Conservation (phyloP, 1,284 basidiomycete species). For the Rhodotorula sp. region DNA sequence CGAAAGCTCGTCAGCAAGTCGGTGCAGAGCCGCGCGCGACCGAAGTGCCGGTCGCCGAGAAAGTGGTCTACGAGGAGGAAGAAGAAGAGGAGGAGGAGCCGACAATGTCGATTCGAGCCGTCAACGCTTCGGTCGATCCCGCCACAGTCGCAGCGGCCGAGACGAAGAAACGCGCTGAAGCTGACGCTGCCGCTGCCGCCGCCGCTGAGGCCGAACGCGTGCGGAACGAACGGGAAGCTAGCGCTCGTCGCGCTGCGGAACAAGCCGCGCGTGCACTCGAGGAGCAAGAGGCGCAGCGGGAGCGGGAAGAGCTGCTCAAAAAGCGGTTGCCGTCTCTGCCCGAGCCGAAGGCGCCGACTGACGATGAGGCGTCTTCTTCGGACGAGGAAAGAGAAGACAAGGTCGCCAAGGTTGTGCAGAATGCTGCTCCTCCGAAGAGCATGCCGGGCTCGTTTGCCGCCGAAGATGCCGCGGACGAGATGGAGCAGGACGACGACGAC, state of each 20-base stretch:
- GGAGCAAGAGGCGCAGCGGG: conserved; percentile 21
- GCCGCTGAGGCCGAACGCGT: background rate
- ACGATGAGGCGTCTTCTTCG: conserved; percentile 15
- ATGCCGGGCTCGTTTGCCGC: conserved; percentile 1
- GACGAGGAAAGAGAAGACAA: conserved; percentile 7
- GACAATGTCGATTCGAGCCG: conserved; percentile 13
- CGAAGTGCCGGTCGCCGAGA: background rate
- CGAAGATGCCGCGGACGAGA: conserved; percentile 15
- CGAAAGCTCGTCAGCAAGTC: background rate
- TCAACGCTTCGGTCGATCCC: conserved; percentile 17
- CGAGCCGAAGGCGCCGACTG: conserved; percentile 5
- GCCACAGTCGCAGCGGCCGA: conserved; percentile 1
- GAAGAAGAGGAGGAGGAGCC: conserved; percentile 23
- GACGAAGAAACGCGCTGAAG: background rate
- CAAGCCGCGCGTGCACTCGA: conserved; percentile 22
- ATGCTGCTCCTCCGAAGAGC: background rate
- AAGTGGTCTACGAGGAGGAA: conserved; percentile 12
- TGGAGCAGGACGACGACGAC: conserved; percentile 19
- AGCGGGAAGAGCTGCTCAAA: conserved; percentile 8
- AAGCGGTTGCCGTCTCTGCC: conserved; percentile 23
- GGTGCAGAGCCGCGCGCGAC: background rate
- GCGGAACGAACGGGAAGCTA: background rate
- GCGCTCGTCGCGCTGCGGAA: conserved; percentile 13
- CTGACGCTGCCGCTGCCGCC: background rate
- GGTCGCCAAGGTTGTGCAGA: background rate